These are phyloP conservation scores for Phytophthora fragariae DNA, from an alignment of 352 stramenopile genomes.

Conservation along the genomic window DNA sequence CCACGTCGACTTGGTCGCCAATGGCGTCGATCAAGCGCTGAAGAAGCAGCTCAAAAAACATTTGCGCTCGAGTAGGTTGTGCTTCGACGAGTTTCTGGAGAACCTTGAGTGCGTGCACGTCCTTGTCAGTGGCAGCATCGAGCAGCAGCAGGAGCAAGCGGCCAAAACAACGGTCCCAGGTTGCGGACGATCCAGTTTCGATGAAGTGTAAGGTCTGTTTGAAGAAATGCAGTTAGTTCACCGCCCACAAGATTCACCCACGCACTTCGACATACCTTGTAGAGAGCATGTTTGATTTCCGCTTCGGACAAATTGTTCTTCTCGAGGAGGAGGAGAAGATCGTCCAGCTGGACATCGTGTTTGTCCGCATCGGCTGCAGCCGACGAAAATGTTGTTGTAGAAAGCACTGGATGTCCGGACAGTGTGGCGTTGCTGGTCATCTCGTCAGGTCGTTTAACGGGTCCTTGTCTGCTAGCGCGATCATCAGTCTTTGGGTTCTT, in stretches of 20 bases:
- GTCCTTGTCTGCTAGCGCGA: background rate
- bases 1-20: constrained; percentile 49
- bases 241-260: background rate
- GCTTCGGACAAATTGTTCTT: constrained; percentile 59
- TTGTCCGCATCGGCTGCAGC: constrained; percentile 16
- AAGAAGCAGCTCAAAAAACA: constrained; percentile 70
- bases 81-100: constrained; percentile 53
- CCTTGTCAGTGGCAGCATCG: constrained; percentile 53
- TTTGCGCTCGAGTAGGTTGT: constrained; percentile 50
- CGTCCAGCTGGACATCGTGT: constrained; percentile 42
- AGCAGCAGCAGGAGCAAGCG: constrained; percentile 54
- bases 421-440: background rate
- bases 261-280: constrained; percentile 46
- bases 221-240: constrained; percentile 11
- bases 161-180: constrained; percentile 54
- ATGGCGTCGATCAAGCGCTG: constrained; percentile 61
- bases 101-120: constrained; percentile 63
- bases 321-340: constrained; percentile 47
- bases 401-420: constrained; percentile 9
- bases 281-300: constrained; percentile 49
- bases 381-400: constrained; percentile 15
- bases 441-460: constrained; percentile 2
- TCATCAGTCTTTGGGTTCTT: constrained; percentile 7
- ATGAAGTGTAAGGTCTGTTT: constrained; percentile 46
- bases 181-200: constrained; percentile 31